phyloP scores from a whole-genome alignment of 164 flowering plant genomes.

The Saururus chinensis region DNA sequence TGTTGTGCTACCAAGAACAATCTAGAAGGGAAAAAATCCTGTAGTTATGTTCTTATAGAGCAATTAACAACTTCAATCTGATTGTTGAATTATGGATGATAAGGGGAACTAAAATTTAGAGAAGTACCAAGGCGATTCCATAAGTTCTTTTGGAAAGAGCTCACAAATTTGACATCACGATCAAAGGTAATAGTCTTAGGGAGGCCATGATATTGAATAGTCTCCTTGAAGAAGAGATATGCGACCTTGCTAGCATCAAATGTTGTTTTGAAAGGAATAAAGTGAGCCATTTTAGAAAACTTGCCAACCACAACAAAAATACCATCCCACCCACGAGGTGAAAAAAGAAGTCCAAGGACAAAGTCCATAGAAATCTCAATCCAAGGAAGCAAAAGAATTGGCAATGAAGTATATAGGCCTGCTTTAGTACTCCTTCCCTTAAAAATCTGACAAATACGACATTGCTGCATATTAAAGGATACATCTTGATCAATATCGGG shows the following conservation, averaged over 20 bases:
- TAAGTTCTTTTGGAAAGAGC: too few relatives aligned
- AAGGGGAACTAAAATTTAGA: too few relatives aligned
- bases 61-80: too few relatives aligned
- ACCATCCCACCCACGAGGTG: neutral
- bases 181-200: too few relatives aligned
- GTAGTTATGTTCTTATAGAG: too few relatives aligned
- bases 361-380: neutral
- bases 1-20: too few relatives aligned
- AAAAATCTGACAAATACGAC: neutral
- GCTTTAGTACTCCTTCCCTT: neutral
- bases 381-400: neutral
- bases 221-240: neutral
- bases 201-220: too few relatives aligned
- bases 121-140: too few relatives aligned
- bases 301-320: neutral
- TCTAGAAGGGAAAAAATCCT: too few relatives aligned
- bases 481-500: neutral
- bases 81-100: too few relatives aligned
- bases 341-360: neutral
- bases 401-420: neutral
- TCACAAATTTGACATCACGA: too few relatives aligned
- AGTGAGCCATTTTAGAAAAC: neutral
- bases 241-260: neutral
- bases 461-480: neutral
- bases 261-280: neutral